Evolutionary conservation across 192 early-diverging fungal species (phyloP), one percentile per base, ranked within the genome.

Genomic region (Backusella tarrabulga): DNA sequence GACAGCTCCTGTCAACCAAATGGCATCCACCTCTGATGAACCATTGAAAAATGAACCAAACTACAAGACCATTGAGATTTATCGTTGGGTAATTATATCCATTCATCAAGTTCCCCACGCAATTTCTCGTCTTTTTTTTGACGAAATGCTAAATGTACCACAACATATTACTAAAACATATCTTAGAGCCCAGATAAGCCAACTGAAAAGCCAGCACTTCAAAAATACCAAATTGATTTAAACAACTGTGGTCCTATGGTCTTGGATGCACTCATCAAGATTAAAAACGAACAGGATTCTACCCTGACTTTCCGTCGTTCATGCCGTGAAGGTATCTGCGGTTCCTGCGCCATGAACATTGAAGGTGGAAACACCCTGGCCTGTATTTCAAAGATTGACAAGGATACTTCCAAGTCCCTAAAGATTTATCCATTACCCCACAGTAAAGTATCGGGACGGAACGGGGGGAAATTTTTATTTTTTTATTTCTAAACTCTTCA

Each of bases 281-380:
- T 97, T 76, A 99, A 99, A 87, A 99, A 97, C 87, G 96, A 97
- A 82, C 88, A 93, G 8, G 97, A 97, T 83, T 88, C 95, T 50
- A 97, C 97, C 21, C 87, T 97, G 32, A 97, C 97, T 32, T 97
- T 98, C 91, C 93, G 97, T 84, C 91, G 96, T 69, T 96, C 95
- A 32, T 97, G 97, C 87, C 94, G 96, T 85, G 97, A 98, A 87
- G 95, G 95, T 69, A 98, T 98, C 78, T 98, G 97, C 80, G 97
- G 97, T 69, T 96, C 95, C 63, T 98, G 97, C 79, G 93, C 97
- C 71, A 99, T 99, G 97, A 99, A 99, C 91, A 99, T 99, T 84
- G 92, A 93, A 81, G 97, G 97, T 72, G 86, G 83, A 32, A 99
- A 99, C 89, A 99, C 96, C 34, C 87, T 99, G 54, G 97, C 97